Base-by-base conservation (phyloP, 805 yeast species). In the Starmerella floricola region DNA sequence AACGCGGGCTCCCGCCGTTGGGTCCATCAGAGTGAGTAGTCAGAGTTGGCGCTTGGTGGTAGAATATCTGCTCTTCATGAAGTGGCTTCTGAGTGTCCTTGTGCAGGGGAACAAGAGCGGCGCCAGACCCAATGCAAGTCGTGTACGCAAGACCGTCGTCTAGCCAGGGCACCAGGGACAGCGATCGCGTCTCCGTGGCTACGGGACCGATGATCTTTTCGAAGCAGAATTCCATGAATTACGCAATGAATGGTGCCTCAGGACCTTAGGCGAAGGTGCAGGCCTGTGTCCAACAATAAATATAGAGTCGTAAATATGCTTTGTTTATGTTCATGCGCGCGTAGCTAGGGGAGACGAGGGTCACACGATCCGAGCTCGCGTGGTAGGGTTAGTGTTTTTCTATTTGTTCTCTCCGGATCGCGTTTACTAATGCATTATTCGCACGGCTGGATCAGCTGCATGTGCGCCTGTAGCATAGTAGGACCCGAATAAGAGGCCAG, bases 201-300 rank as follows among this genome's bases (percentile, higher is more conserved):
- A 30, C 15, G 28, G 42, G 34, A 28, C 44, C 47, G 40, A 46
- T 40, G 12, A 30, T 17, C 19, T 17, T 31, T 4, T 18, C 10
- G 8, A 17, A 6, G 21, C 16, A 4, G 13, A 29, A 31, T 15
- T 41, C 33, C 28, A 8, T 27, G 13, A 8, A 15, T 33, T 13
- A n/a, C n/a, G n/a, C n/a, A n/a, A n/a, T n/a, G n/a, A n/a, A n/a
- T n/a, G n/a, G n/a, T n/a, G n/a, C n/a, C n/a, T n/a, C n/a, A n/a
- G n/a, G n/a, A n/a, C n/a, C n/a, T n/a, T n/a, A 23, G 10, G 33
- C 11, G 17, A 20, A 35, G 68, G 68, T 29, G 76, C 19, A 5
- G 20, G 13, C 10, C 3, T 10, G 3, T 6, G 21, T 4, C 3
- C 3, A 12, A 39, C 4, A 28, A 17, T 26, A 36, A 27, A 17